Evolutionary conservation across 768 basidiomycete species (phyloP).

Genomic region (Leccinum variicolor): DNA sequence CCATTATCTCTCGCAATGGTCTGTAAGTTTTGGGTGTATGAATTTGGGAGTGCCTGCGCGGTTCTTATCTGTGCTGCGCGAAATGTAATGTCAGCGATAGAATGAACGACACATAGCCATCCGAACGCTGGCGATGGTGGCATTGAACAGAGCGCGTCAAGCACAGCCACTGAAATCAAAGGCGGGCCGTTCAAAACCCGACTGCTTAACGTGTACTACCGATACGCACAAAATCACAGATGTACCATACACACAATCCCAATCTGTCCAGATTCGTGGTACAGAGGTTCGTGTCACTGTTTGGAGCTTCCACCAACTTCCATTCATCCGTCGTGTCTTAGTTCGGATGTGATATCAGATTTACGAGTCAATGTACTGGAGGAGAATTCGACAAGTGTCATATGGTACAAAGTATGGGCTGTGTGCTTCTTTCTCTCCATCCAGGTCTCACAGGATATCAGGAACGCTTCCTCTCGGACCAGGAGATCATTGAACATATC

Average conservation of each 20-base stretch:
- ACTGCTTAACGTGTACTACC: neutral
- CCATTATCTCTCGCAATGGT: neutral
- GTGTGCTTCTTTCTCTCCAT: neutral
- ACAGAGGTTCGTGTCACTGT: conserved; percentile 23
- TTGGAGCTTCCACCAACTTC: neutral
- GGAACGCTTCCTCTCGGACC: conserved; percentile 72
- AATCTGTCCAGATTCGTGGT: conserved; percentile 31
- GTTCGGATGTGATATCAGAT: conserved; percentile 72
- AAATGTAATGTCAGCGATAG: conserved; percentile 55
- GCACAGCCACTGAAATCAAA: conserved; percentile 11
- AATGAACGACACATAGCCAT: conserved; percentile 66
- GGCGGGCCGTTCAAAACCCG: neutral
- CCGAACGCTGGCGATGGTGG: conserved; percentile 68
- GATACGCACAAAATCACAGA: conserved; percentile 4
- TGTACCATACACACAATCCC: conserved; percentile 25
- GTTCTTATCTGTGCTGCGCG: conserved; percentile 62
- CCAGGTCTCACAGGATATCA: conserved; percentile 30
- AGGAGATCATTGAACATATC: conserved; percentile 73
- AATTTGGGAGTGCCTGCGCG: conserved; percentile 28
- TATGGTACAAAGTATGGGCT: conserved; percentile 69
- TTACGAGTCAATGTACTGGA: conserved; percentile 62
- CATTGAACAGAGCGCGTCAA: conserved; percentile 36
- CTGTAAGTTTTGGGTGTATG: neutral
- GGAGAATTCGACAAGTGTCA: conserved; percentile 53
- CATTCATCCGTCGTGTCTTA: conserved; percentile 25